Evolutionary conservation across 305 asterid species (phyloP).

Genomic region (Solanum hybrid): DNA sequence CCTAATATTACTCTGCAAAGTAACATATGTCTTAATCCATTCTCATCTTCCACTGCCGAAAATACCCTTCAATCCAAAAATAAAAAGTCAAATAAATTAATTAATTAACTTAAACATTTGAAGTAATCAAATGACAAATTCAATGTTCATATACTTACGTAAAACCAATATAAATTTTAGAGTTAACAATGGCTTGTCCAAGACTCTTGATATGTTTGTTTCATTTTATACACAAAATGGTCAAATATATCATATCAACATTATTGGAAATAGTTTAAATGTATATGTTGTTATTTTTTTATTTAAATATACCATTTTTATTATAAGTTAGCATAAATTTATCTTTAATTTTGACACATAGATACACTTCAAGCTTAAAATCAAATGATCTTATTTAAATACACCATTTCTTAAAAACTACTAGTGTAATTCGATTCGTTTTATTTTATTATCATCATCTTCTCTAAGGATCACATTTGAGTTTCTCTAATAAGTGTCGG

Average conservation of each 20-base stretch:
- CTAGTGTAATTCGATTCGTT: neutral
- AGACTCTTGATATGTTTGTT: neutral
- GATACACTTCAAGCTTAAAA: neutral
- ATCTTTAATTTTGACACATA: no score
- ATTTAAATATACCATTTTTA: no score
- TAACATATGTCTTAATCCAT: conserved; percentile 34
- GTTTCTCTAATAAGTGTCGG: neutral
- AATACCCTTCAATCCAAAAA: neutral
- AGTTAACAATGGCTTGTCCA: neutral
- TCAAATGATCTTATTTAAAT: no score
- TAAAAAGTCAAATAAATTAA: neutral
- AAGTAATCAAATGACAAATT: neutral
- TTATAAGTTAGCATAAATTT: neutral
- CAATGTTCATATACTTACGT: neutral
- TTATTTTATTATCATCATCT: no score
- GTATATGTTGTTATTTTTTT: no score
- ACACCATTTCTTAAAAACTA: no score
- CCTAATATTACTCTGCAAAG: conserved; percentile 53
- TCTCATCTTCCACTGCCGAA: conserved; percentile 22
- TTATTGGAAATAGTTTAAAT: neutral
- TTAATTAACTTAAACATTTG: neutral
- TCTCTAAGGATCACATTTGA: neutral
- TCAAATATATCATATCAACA: neutral
- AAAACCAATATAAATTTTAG: neutral
- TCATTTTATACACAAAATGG: neutral